Base-by-base conservation (phyloP, 345 rosid genomes). In the Conringia planisiliqua region DNA sequence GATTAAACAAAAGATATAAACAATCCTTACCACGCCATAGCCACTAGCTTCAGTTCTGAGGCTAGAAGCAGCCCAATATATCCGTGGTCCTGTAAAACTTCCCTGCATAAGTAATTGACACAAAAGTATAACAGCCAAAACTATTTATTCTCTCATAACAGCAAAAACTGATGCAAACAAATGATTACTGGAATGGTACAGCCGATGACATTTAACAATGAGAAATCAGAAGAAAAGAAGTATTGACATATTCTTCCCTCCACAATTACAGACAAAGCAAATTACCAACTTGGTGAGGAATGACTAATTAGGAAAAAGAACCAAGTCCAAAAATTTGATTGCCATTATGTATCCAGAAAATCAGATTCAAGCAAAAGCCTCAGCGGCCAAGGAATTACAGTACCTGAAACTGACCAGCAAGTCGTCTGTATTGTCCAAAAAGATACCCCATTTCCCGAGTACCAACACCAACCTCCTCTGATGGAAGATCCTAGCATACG, bases 21-120 rank as follows among this genome's bases (percentile, higher is more conserved):
- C 2, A 44, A 40, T 69, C 60, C 61, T 85, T 90, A 95, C 99
- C 96, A 95, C 88, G 26, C 98, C 99, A 83, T 95, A 95, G 82
- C 98, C 99, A 80, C 97, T 90, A 71, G 98, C 99, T 88, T 95
- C 99, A 70, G 99, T 95, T 77, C 97, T 93, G 55, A 95, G 99
- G 79, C 98, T 95, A 79, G 98, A 95, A 62, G 97, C 97, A 52
- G 99, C 90, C 98, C 97, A 95, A 78, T 86, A 92, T 85, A 88
- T 88, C 78, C 92, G 85, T 26, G 99, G 97, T 78, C 97, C 98
- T 84, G 96, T 85, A 87, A 88, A 95, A 87, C 98, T 95, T 86
- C 99, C 99, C 98, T 95, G 97, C 96, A 90, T 80, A 86, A 86
- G 91, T 82, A 73, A 83, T 75, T 71, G 70, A 81, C 75, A 83